Percentiles rank a stretch among this genome's conserved stretches.
Evolutionary conservation across 2,329 filamentous ascomycete genomes (phyloP).

Genomic region (Cercospora sojina): DNA sequence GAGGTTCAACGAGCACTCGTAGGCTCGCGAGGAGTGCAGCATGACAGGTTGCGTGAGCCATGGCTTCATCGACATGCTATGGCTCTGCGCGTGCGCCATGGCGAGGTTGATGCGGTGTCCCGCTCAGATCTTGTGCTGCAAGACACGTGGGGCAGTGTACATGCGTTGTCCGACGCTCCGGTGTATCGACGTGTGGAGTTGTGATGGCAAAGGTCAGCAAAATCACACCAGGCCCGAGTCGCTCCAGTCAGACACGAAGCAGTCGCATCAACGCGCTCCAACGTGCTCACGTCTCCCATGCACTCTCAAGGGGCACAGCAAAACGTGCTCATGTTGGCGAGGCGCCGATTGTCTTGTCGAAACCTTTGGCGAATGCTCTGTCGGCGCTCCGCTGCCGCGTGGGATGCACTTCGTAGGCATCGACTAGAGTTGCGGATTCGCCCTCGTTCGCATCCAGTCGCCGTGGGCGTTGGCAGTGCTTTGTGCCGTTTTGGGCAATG

Average conservation of each 20-base stretch:
- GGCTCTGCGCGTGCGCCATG: conserved; percentile 10
- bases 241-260: neutral
- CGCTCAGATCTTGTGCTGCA: neutral
- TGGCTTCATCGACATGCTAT: conserved; percentile 20
- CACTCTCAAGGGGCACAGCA: conserved; percentile 9
- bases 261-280: neutral
- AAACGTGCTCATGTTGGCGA: conserved; percentile 5
- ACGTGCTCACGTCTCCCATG: conserved; percentile 8
- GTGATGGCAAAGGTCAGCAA: neutral
- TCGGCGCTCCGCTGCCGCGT: neutral
- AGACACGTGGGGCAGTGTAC: neutral
- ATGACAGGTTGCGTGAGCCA: conserved; percentile 47
- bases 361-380: neutral
- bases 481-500: neutral
- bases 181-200: neutral
- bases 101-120: neutral
- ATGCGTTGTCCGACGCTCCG: neutral
- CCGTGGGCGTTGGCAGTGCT: neutral
- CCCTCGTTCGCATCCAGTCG: conserved; percentile 1
- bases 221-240: neutral
- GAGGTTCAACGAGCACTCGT: conserved; percentile 35
- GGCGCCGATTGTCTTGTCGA: neutral
- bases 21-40: conserved; percentile 42
- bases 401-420: neutral
- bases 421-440: conserved; percentile 3